Conservation (phyloP, 2,329 filamentous ascomycete species). For the Rutstroemia sydowiana region DNA sequence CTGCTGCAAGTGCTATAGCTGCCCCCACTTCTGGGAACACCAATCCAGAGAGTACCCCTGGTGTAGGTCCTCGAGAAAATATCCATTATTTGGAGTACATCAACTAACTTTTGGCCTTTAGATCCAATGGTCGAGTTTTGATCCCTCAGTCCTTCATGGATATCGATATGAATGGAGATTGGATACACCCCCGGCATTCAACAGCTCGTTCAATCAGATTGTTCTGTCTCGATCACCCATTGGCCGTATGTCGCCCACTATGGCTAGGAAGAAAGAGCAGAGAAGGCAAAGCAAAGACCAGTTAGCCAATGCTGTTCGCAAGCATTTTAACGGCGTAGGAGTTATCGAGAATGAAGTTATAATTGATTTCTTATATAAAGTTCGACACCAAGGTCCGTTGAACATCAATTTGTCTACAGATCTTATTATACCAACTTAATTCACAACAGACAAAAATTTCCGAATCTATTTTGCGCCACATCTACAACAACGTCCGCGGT, state of each 20-base stretch:
- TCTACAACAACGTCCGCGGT: slow-evolving; percentile 15
- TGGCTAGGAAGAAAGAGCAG: slow-evolving; percentile 58
- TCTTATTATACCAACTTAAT: slow-evolving; percentile 10
- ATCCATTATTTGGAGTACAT: not conserved
- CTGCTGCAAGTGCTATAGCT: not conserved
- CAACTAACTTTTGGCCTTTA: slow-evolving; percentile 22
- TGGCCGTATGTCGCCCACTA: slow-evolving; percentile 67
- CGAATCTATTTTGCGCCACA: slow-evolving; percentile 33
- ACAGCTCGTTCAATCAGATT: slow-evolving; percentile 53
- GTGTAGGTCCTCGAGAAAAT: slow-evolving; percentile 18
- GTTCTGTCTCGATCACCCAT: slow-evolving; percentile 58
- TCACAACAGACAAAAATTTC: slow-evolving; percentile 31
- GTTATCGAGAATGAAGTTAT: slow-evolving; percentile 79
- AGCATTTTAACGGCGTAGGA: slow-evolving; percentile 75
- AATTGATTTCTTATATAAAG: slow-evolving; percentile 43
- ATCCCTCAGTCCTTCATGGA: slow-evolving; percentile 59
- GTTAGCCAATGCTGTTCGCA: slow-evolving; percentile 64
- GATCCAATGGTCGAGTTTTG: slow-evolving; percentile 61
- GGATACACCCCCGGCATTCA: slow-evolving; percentile 63
- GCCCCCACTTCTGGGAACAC: slow-evolving; percentile 9
- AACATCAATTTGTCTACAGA: not conserved
- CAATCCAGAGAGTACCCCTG: slow-evolving; percentile 20
- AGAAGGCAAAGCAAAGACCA: slow-evolving; percentile 65
- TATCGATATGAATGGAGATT: slow-evolving; percentile 71
- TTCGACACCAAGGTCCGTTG: slow-evolving; percentile 29